Evolutionary conservation across 441 rosid genomes (phyloP).

Genomic region (Jatropha multifida): DNA sequence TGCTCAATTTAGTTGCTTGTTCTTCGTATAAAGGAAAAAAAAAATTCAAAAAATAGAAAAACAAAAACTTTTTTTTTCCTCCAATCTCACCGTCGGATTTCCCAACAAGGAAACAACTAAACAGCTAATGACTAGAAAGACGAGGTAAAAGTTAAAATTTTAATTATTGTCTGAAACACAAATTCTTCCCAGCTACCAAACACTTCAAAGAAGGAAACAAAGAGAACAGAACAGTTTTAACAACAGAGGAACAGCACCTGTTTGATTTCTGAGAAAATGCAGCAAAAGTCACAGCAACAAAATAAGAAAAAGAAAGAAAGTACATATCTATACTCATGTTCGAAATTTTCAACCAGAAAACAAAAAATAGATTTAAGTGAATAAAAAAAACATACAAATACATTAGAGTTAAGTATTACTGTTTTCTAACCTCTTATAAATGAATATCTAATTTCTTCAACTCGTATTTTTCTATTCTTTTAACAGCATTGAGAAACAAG

Average conservation of each 20-base stretch:
- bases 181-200: constrained; percentile 23
- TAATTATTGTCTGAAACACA: constrained; percentile 24
- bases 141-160: constrained; percentile 17
- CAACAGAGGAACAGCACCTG: background rate
- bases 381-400: background rate
- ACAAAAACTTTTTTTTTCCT: constrained; percentile 5
- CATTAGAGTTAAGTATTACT: background rate
- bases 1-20: background rate
- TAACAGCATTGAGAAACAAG: background rate
- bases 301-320: no score
- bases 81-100: constrained; percentile 27
- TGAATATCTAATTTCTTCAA: background rate
- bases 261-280: constrained; percentile 24
- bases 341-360: background rate
- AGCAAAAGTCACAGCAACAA: background rate
- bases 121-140: constrained; percentile 17
- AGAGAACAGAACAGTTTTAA: constrained; percentile 16
- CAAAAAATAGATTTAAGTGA: background rate
- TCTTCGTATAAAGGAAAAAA: background rate
- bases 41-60: background rate
- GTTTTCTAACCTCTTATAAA: background rate
- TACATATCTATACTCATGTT: background rate
- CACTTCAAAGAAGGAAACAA: constrained; percentile 8
- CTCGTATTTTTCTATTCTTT: background rate
- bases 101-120: constrained; percentile 22